Evolutionary conservation across 2,329 filamentous ascomycete species (phyloP).

Genomic region (Cryphonectria radicalis): DNA sequence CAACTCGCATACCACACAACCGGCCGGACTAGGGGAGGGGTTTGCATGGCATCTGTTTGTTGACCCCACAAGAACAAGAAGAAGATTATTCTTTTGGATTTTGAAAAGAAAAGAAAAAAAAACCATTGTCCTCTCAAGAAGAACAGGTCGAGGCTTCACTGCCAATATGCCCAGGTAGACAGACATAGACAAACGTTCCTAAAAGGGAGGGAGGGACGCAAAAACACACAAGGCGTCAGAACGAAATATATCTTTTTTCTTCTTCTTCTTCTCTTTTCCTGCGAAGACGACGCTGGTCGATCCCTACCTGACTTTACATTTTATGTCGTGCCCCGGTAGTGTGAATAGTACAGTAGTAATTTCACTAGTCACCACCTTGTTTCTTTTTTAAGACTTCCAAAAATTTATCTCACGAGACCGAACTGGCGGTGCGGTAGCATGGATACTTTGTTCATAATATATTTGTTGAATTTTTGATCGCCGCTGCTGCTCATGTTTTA

Average conservation of each 20-base stretch:
- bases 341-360: background rate
- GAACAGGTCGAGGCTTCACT: background rate
- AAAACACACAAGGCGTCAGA: background rate
- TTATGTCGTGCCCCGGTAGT: background rate
- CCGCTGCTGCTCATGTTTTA: background rate
- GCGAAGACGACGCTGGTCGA: background rate
- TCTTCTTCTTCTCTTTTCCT: too few species aligned
- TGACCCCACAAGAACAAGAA: background rate
- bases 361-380: background rate
- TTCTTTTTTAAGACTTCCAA: background rate
- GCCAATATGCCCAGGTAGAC: slow-evolving; percentile 16
- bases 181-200: slow-evolving; percentile 15
- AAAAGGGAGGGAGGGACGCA: background rate
- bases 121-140: background rate
- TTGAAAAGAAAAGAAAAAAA: background rate
- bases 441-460: background rate
- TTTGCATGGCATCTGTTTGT: slow-evolving; percentile 2
- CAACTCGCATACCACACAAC: slow-evolving; percentile 10
- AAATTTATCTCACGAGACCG: background rate
- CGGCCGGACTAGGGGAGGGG: background rate
- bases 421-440: background rate
- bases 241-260: background rate
- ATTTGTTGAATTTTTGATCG: background rate
- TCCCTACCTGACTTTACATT: background rate
- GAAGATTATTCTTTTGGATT: background rate